Evolutionary conservation across 495 filamentous ascomycete species (phyloP), one percentile per base, ranked within the genome.

Genomic region (Sabuloglossum arenarium): DNA sequence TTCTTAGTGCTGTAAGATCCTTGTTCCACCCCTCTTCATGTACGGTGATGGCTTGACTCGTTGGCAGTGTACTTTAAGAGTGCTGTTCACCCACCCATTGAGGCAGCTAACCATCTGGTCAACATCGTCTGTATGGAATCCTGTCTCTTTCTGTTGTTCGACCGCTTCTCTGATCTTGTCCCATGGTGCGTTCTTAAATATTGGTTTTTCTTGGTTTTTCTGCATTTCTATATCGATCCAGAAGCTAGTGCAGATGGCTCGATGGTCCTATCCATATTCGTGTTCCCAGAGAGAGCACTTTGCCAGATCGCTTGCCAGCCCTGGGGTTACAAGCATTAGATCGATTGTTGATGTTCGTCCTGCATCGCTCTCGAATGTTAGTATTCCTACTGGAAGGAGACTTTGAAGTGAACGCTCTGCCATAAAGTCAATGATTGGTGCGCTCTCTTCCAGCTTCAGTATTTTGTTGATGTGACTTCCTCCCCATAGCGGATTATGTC

Each of bases 401-500:
- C 61, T 65, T n/a, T 58, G 45, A 23, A 69, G 61, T 19, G 58
- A 46, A 43, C 59, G 61, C 32, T 69, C 61, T 42, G 58, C 65
- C 55, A 69, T 70, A 31, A 69, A 56, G 43, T 70, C 60, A 39
- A 71, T 67, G 46, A 69, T 67, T 47, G 57, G 60, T 53, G 64
- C 65, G 30, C 64, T 67, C 59, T 71, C 63, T 24, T 65, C 67
- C 39, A 68, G 62, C 31, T 54, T 59, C 23, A 25, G 51, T 28
- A 45, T 54, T 16, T 60, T 59, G 16, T 37, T 37, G 39, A 70
- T 59, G 16, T 63, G 55, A 53, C 68, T 66, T 62, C 65, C 67
- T 62, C 66, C 68, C 66, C 59, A 71, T 16, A 70, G 61, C 56
- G 64, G 61, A 63, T 71, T 61, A 60, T 67, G 60, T 45, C 61